A percentile compares a stretch with the other conserved stretches of the same genome.
Evolutionary conservation across 2,329 filamentous ascomycete species (phyloP).

Genomic region (Coleophoma cylindrospora): DNA sequence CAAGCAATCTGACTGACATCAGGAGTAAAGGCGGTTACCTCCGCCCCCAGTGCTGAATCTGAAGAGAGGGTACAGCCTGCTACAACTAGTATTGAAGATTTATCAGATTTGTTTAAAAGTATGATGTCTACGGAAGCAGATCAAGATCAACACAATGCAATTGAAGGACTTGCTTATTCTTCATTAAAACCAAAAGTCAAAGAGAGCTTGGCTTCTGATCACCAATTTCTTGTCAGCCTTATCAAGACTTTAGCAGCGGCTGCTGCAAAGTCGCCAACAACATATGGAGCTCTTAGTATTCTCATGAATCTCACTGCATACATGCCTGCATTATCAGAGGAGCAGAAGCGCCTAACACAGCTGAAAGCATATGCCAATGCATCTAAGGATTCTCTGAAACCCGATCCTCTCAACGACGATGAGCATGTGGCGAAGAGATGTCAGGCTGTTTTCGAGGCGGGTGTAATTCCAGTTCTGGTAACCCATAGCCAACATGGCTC

Average conservation of each 20-base stretch:
- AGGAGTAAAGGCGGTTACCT: slow-evolving; percentile 28
- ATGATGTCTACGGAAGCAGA: slow-evolving; percentile 57
- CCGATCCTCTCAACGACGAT: slow-evolving; percentile 70
- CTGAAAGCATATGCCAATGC: slow-evolving; percentile 93
- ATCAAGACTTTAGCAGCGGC: slow-evolving; percentile 57
- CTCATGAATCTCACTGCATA: slow-evolving; percentile 82
- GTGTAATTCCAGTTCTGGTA: slow-evolving; percentile 71
- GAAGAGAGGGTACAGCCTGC: slow-evolving; percentile 40
- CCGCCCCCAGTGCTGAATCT: slow-evolving; percentile 16
- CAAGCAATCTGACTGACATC: slow-evolving; percentile 26
- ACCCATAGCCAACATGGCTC: slow-evolving; percentile 71
- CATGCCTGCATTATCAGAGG: slow-evolving; percentile 71
- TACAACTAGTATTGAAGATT: slow-evolving; percentile 59
- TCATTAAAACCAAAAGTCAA: slow-evolving; percentile 83
- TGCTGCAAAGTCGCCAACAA: slow-evolving; percentile 60
- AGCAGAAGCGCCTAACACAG: slow-evolving; percentile 87
- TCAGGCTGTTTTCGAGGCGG: slow-evolving; percentile 71
- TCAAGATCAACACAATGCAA: slow-evolving; percentile 56
- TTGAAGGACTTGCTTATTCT: slow-evolving; percentile 90
- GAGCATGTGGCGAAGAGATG: slow-evolving; percentile 72
- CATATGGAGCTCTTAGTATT: slow-evolving; percentile 83
- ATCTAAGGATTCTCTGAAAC: slow-evolving; percentile 56
- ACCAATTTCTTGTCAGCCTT: slow-evolving; percentile 63
- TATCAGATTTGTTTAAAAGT: slow-evolving; percentile 58
- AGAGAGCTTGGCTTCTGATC: slow-evolving; percentile 69